These are phyloP conservation scores for Podaxis mareebaensis DNA, from an alignment of 768 basidiomycete species.

Conservation along the genomic window DNA sequence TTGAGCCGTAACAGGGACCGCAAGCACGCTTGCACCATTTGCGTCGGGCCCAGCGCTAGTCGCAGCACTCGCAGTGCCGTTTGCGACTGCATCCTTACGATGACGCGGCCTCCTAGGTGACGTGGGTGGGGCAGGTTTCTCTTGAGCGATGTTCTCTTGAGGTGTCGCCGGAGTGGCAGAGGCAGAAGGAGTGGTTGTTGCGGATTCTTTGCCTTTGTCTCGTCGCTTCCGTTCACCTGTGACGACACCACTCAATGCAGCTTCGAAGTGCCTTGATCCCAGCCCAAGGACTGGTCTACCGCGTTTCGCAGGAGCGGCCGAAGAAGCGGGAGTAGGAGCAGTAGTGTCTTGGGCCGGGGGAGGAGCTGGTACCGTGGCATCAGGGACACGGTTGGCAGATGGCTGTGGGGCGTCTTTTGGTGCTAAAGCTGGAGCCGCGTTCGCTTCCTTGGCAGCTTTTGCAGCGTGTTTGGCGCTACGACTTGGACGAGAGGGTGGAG, in stretches of 20 bases:
- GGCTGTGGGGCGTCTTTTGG: slow-evolving; percentile 13
- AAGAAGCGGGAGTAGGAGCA: slow-evolving; percentile 4
- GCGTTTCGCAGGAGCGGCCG: slow-evolving; percentile 35
- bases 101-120: slow-evolving; percentile 24
- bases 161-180: slow-evolving; percentile 9
- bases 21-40: slow-evolving; percentile 12
- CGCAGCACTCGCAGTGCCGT: slow-evolving; percentile 10
- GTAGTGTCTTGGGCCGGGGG: slow-evolving; percentile 13
- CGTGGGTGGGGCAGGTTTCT: slow-evolving; percentile 19
- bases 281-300: slow-evolving; percentile 62
- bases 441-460: slow-evolving; percentile 18
- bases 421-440: slow-evolving; percentile 16
- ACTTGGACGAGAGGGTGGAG: slow-evolving; percentile 5
- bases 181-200: slow-evolving; percentile 9
- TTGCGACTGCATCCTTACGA: slow-evolving; percentile 23
- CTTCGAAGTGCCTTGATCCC: slow-evolving; percentile 70
- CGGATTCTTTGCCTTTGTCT: slow-evolving; percentile 25
- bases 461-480: slow-evolving; percentile 15
- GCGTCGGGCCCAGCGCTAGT: slow-evolving; percentile 9
- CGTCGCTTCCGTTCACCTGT: slow-evolving; percentile 24
- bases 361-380: slow-evolving; percentile 17
- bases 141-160: slow-evolving; percentile 20
- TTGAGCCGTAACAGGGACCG: not conserved
- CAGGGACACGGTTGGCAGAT: slow-evolving; percentile 9
- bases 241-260: slow-evolving; percentile 62